phyloP scores from a whole-genome alignment of 2,329 filamentous ascomycete genomes.

The Trichophaea hybrida region DNA sequence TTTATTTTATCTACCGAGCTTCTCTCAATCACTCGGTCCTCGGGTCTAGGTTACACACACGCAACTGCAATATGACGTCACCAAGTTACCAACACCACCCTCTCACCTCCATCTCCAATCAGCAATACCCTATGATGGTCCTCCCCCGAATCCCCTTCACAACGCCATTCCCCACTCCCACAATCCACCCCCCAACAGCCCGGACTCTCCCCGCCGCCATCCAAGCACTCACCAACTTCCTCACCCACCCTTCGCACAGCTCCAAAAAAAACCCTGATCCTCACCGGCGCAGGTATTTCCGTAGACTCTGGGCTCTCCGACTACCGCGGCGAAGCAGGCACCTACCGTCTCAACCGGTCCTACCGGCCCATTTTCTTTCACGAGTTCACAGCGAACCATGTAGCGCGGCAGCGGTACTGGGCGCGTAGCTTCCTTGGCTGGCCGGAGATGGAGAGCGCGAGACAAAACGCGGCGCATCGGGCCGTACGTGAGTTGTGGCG shows the following conservation, averaged over 20 bases:
- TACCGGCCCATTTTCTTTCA: conserved; percentile 88
- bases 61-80: too few species aligned
- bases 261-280: conserved; percentile 46
- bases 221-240: conserved; percentile 60
- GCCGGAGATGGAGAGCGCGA: conserved; percentile 64
- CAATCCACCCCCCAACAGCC: conserved; percentile 59
- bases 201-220: conserved; percentile 57
- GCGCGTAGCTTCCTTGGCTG: conserved; percentile 87
- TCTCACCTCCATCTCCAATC: background rate
- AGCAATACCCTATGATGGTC: conserved; percentile 12
- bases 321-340: conserved; percentile 78
- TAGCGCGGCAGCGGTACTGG: conserved; percentile 86
- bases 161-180: conserved; percentile 59
- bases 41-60: too few species aligned
- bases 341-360: conserved; percentile 78
- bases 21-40: too few species aligned
- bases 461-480: conserved; percentile 64
- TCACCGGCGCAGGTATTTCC: conserved; percentile 80
- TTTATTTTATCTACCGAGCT: too few species aligned
- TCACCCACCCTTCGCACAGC: conserved; percentile 47
- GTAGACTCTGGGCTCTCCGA: conserved; percentile 87
- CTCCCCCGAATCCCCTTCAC: conserved; percentile 68
- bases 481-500: conserved; percentile 58
- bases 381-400: conserved; percentile 71
- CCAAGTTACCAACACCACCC: background rate